phyloP scores from a whole-genome alignment of 768 basidiomycete species.

The Bullera alba region DNA sequence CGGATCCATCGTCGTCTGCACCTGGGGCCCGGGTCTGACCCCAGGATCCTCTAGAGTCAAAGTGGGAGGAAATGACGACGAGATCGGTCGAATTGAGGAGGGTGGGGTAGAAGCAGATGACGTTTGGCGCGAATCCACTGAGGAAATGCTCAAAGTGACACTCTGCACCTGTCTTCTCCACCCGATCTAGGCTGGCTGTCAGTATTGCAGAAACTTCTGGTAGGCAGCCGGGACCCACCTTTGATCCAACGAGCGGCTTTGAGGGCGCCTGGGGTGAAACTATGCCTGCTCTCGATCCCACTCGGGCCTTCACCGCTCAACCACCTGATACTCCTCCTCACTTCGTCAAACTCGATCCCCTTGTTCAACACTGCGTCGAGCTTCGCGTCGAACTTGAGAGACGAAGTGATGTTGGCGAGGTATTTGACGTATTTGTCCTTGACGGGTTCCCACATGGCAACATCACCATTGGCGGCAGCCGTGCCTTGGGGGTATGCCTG shows the following conservation, averaged over 20 bases:
- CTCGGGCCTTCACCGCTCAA: constrained; percentile 77
- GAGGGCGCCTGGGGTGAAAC: constrained; percentile 62
- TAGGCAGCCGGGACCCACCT: constrained; percentile 47
- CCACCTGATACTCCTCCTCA: constrained; percentile 66
- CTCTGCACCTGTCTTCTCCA: constrained; percentile 67
- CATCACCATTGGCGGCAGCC: neutral
- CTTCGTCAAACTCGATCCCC: constrained; percentile 57
- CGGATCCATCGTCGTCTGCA: constrained; percentile 61
- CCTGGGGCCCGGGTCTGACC: constrained; percentile 64
- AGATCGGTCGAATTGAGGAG: constrained; percentile 55
- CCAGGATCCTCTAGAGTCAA: constrained; percentile 85
- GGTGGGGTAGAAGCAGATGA: constrained; percentile 69
- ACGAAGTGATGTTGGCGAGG: constrained; percentile 55
- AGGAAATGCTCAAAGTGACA: constrained; percentile 66
- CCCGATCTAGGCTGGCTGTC: constrained; percentile 19
- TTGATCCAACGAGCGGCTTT: constrained; percentile 70
- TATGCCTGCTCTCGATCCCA: constrained; percentile 70
- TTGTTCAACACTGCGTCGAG: constrained; percentile 64
- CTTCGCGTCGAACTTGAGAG: constrained; percentile 62
- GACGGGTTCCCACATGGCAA: constrained; percentile 56
- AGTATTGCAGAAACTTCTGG: neutral
- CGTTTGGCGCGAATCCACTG: constrained; percentile 72
- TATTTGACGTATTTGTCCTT: constrained; percentile 54
- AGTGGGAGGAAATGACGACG: constrained; percentile 76
- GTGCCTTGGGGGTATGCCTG: constrained; percentile 37